Conservation (phyloP, 2,329 filamentous ascomycete genomes). For the Mariannaea sp. region DNA sequence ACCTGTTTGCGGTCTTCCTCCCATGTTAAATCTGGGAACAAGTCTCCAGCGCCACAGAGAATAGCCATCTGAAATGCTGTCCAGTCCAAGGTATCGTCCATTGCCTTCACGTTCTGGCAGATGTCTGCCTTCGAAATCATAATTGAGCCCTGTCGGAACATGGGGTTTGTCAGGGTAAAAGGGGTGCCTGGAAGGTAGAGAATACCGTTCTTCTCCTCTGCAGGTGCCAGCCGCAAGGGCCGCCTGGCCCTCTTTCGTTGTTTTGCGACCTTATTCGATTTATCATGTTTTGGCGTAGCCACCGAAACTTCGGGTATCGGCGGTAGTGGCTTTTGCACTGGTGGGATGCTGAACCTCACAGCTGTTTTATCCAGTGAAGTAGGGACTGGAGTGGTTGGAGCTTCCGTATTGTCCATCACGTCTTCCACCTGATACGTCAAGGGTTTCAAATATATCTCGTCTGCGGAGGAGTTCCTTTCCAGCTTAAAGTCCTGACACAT, state of each 20-base stretch:
- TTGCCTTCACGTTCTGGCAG: constrained; percentile 43
- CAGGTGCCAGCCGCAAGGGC: constrained; percentile 19
- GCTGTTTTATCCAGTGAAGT: constrained; percentile 31
- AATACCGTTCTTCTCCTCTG: constrained; percentile 49
- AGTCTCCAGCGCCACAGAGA: constrained; percentile 59
- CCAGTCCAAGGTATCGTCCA: constrained; percentile 62
- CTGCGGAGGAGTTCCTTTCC: constrained; percentile 1
- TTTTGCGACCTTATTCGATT: constrained; percentile 12
- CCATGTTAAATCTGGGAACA: constrained; percentile 49
- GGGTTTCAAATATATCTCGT: constrained; percentile 11
- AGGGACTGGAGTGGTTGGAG: constrained; percentile 2
- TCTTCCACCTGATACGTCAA: background rate
- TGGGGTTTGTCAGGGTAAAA: constrained; percentile 54
- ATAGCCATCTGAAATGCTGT: constrained; percentile 70
- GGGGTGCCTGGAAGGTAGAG: constrained; percentile 55
- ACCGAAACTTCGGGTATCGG: constrained; percentile 34
- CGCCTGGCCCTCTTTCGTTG: background rate
- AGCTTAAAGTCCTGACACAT: constrained; percentile 34
- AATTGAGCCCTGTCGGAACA: constrained; percentile 61
- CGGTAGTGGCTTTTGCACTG: constrained; percentile 22
- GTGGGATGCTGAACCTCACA: constrained; percentile 21
- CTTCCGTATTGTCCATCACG: background rate
- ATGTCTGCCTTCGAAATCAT: constrained; percentile 54
- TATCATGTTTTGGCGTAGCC: constrained; percentile 20
- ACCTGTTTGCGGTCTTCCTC: constrained; percentile 52